phyloP scores from a whole-genome alignment of 2,329 filamentous ascomycete species.

The Fusarium haematococcum region DNA sequence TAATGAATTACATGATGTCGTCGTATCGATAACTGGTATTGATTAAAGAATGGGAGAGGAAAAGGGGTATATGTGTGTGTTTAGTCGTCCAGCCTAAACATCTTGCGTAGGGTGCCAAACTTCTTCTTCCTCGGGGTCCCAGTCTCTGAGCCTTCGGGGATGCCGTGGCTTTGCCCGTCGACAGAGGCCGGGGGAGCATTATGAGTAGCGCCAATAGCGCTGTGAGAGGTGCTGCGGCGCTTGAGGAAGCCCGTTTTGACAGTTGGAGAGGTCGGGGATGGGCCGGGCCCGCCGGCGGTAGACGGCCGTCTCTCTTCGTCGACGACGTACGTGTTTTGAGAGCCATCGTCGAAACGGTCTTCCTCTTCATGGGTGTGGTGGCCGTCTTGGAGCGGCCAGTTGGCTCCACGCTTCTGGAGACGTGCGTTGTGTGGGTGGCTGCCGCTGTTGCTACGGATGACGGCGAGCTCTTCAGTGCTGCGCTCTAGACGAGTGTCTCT shows the following conservation, averaged over 20 bases:
- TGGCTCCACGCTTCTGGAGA: constrained; percentile 45
- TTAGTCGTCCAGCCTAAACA: constrained; percentile 68
- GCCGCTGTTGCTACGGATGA: constrained; percentile 55
- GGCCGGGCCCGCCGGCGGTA: constrained; percentile 48
- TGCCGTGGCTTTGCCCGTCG: constrained; percentile 8
- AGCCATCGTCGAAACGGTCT: constrained; percentile 40
- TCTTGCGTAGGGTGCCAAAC: constrained; percentile 73
- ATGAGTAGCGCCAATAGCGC: constrained; percentile 37
- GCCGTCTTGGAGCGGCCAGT: constrained; percentile 51
- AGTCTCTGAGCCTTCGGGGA: constrained; percentile 23
- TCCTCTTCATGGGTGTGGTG: constrained; percentile 49
- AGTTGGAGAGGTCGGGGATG: constrained; percentile 43
- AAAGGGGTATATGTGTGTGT: not conserved
- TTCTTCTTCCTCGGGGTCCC: constrained; percentile 68
- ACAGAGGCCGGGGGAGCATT: constrained; percentile 8
- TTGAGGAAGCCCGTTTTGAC: constrained; percentile 50
- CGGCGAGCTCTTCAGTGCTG: constrained; percentile 63
- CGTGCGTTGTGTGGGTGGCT: constrained; percentile 35
- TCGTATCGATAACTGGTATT: not conserved
- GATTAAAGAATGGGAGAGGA: not conserved
- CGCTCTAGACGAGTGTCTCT: constrained; percentile 73
- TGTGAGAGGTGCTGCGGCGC: constrained; percentile 54
- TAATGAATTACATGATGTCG: not conserved
- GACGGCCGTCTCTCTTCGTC: constrained; percentile 48
- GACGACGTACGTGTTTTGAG: constrained; percentile 41